These are phyloP conservation scores for Mucor lusitanicus DNA, from an alignment of 371 early-diverging fungal genomes.

Conservation along the genomic window DNA sequence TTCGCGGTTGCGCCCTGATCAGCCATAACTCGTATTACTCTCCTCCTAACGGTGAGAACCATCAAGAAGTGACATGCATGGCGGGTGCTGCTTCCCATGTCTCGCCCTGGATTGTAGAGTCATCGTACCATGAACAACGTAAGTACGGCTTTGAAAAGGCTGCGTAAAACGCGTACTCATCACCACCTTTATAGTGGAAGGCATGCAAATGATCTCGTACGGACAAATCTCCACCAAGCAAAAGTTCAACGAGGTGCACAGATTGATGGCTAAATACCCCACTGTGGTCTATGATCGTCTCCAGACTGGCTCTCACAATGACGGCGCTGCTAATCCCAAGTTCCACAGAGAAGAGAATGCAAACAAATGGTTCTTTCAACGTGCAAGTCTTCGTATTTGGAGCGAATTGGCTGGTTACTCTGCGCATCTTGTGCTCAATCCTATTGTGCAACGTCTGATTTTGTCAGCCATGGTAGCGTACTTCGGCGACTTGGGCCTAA, in stretches of 20 bases:
- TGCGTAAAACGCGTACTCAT: not conserved
- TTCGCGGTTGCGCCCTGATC: constrained; percentile 36
- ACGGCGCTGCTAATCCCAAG: not conserved
- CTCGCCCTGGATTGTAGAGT: constrained; percentile 64
- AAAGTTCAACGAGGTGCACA: constrained; percentile 33
- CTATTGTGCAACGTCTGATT: constrained; percentile 17
- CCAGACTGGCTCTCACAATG: not conserved
- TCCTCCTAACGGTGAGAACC: constrained; percentile 48
- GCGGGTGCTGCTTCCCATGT: constrained; percentile 54
- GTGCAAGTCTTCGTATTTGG: constrained; percentile 23
- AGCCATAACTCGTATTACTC: constrained; percentile 24
- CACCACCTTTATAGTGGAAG: constrained; percentile 16
- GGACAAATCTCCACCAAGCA: constrained; percentile 11
- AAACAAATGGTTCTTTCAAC: constrained; percentile 23
- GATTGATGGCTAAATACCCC: constrained; percentile 29
- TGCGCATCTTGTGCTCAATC: constrained; percentile 29
- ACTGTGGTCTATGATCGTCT: constrained; percentile 24
- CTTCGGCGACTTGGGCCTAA: constrained; percentile 6
- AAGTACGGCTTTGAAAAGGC: constrained; percentile 1
- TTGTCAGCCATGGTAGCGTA: constrained; percentile 6
- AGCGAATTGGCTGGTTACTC: constrained; percentile 26
- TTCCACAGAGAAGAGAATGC: constrained; percentile 9
- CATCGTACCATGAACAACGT: constrained; percentile 33
- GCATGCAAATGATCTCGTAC: constrained; percentile 8
- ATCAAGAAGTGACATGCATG: constrained; percentile 91